These are phyloP conservation scores for Tricholoma saponaceum DNA, from an alignment of 768 basidiomycete genomes.

Conservation along the genomic window DNA sequence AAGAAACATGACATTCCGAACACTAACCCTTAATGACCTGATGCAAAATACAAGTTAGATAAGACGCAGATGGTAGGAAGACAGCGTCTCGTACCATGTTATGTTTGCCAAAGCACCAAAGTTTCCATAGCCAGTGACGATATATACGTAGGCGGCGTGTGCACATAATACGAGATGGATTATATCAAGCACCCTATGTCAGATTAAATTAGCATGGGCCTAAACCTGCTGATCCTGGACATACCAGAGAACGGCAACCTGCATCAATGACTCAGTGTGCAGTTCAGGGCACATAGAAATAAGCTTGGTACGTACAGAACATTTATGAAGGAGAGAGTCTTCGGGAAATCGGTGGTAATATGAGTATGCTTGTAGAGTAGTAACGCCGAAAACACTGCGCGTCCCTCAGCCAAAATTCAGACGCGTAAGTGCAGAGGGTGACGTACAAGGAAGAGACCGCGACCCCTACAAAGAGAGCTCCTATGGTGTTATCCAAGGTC, in stretches of 20 bases:
- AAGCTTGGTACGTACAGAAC: constrained; percentile 22
- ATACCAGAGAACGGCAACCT: constrained; percentile 34
- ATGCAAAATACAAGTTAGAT: background rate
- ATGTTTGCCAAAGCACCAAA: constrained; percentile 11
- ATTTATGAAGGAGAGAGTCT: constrained; percentile 33
- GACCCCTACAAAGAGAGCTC: constrained; percentile 32
- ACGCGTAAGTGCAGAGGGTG: background rate
- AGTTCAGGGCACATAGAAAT: background rate
- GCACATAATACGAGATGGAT: constrained; percentile 24
- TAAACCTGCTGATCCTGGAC: background rate
- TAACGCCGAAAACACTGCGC: constrained; percentile 35
- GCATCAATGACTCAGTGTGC: background rate
- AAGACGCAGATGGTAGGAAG: background rate
- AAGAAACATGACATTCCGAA: background rate
- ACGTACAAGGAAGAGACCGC: constrained; percentile 32
- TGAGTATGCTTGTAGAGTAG: constrained; percentile 33
- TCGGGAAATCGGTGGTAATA: constrained; percentile 36
- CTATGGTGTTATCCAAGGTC: constrained; percentile 37
- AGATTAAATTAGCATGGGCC: background rate
- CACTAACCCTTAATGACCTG: constrained; percentile 23
- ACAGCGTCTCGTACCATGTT: constrained; percentile 2
- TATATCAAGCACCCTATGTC: constrained; percentile 22
- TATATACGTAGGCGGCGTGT: constrained; percentile 25
- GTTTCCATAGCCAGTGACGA: constrained; percentile 21
- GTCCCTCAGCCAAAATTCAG: background rate